Percentiles rank a stretch among this genome's conserved stretches.
These are phyloP conservation scores for Erodium texanum DNA, from an alignment of 441 rosid species.

Conservation along the genomic window DNA sequence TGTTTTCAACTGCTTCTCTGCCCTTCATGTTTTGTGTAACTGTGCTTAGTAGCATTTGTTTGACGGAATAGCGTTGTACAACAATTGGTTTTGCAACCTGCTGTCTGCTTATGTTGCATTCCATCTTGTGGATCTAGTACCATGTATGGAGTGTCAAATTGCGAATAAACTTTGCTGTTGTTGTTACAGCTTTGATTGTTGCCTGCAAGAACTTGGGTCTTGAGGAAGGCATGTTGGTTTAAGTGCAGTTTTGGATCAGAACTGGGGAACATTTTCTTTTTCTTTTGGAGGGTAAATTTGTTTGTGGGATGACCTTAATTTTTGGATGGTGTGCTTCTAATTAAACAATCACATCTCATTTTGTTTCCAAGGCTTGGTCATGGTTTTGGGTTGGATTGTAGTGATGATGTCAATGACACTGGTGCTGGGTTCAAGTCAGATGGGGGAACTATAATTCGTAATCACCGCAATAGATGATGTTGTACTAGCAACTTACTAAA, in stretches of 20 bases:
- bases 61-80: background rate
- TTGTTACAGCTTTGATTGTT: constrained; percentile 59
- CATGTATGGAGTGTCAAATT: constrained; percentile 29
- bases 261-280: constrained; percentile 25
- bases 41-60: background rate
- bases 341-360: constrained; percentile 18
- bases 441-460: constrained; percentile 15
- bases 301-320: constrained; percentile 27
- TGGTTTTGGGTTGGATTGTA: constrained; percentile 19
- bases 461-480: constrained; percentile 3
- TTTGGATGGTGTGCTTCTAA: constrained; percentile 15
- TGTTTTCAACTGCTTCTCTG: background rate
- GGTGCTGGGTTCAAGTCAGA: constrained; percentile 18
- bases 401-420: constrained; percentile 11
- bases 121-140: constrained; percentile 30
- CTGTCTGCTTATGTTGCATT: constrained; percentile 21
- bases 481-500: constrained; percentile 11
- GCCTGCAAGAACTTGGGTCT: constrained; percentile 64
- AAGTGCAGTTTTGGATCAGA: constrained; percentile 36
- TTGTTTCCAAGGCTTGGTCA: constrained; percentile 17
- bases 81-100: constrained; percentile 10
- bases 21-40: background rate
- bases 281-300: constrained; percentile 17
- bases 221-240: constrained; percentile 50
- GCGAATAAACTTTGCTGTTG: constrained; percentile 48